Conservation (phyloP, 2,329 filamentous ascomycete genomes). For the Ophiosphaerella herpotricha region DNA sequence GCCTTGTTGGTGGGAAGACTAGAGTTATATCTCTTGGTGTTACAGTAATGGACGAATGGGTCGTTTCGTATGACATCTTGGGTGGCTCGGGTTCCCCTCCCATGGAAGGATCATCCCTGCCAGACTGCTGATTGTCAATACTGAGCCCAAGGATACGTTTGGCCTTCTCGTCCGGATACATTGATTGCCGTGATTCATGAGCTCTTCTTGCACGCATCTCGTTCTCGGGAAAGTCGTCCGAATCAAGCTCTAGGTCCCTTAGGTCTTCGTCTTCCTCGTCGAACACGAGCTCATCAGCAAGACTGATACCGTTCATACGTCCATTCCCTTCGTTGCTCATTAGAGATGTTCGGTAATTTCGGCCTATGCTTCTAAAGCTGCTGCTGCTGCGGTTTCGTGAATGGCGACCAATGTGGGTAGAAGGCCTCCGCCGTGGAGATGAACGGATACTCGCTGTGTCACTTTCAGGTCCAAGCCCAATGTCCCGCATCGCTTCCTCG, state of each 20-base stretch:
- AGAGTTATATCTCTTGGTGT: constrained; percentile 34
- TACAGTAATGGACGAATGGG: constrained; percentile 27
- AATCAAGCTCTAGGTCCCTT: constrained; percentile 64
- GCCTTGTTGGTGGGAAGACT: constrained; percentile 41
- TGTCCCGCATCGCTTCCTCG: constrained; percentile 67
- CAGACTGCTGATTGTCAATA: constrained; percentile 28
- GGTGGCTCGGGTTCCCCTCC: constrained; percentile 29
- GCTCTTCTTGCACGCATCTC: constrained; percentile 46
- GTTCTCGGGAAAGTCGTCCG: constrained; percentile 61
- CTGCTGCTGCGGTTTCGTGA: constrained; percentile 61
- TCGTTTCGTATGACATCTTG: constrained; percentile 27
- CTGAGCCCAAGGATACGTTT: constrained; percentile 52
- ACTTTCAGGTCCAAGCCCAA: constrained; percentile 57
- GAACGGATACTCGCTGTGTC: constrained; percentile 76
- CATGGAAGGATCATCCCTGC: constrained; percentile 26
- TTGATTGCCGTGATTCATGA: constrained; percentile 49
- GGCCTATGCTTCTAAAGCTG: constrained; percentile 56
- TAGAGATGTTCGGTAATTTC: constrained; percentile 72
- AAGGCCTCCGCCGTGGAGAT: constrained; percentile 56
- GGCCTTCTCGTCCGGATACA: constrained; percentile 51
- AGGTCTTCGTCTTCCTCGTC: constrained; percentile 72
- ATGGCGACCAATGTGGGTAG: constrained; percentile 55
- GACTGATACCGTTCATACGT: constrained; percentile 70
- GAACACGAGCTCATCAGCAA: constrained; percentile 90
- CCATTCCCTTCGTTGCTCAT: constrained; percentile 59